Evolutionary conservation across 2,329 filamentous ascomycete genomes (phyloP).

Genomic region (Trichoderma arundinaceum): DNA sequence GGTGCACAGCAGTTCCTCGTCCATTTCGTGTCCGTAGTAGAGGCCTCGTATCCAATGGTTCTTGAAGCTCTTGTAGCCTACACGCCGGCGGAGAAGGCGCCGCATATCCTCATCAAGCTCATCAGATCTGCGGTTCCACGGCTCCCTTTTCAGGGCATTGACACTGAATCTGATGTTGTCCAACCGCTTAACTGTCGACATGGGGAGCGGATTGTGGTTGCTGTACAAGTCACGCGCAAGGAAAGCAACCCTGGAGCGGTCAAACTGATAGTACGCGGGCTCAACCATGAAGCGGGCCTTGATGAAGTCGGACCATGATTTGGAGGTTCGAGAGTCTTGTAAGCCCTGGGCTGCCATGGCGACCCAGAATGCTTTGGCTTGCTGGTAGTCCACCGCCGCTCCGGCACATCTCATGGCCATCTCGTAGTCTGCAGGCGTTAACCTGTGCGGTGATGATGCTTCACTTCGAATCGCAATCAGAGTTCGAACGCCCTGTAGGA

Average conservation of each 20-base stretch:
- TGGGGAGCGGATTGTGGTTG: slow-evolving; percentile 31
- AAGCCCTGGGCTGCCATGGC: slow-evolving; percentile 40
- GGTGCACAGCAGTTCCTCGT: slow-evolving; percentile 50
- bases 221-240: slow-evolving; percentile 48
- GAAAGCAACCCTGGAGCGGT: slow-evolving; percentile 49
- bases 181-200: slow-evolving; percentile 37
- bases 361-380: slow-evolving; percentile 46
- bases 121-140: slow-evolving; percentile 42
- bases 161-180: slow-evolving; percentile 43
- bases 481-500: slow-evolving; percentile 46
- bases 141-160: slow-evolving; percentile 38
- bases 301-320: slow-evolving; percentile 53
- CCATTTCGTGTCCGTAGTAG: slow-evolving; percentile 40
- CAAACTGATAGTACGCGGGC: slow-evolving; percentile 54
- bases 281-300: slow-evolving; percentile 55
- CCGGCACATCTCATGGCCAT: slow-evolving; percentile 55
- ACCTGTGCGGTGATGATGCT: slow-evolving; percentile 35
- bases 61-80: slow-evolving; percentile 38
- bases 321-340: slow-evolving; percentile 41
- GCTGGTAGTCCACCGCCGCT: slow-evolving; percentile 47
- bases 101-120: slow-evolving; percentile 38
- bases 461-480: slow-evolving; percentile 44
- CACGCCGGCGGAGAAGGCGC: slow-evolving; percentile 39
- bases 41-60: slow-evolving; percentile 41
- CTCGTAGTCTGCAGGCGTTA: slow-evolving; percentile 51